Evolutionary conservation across 345 rosid species (phyloP).

Genomic region (Gossypium herbaceum): DNA sequence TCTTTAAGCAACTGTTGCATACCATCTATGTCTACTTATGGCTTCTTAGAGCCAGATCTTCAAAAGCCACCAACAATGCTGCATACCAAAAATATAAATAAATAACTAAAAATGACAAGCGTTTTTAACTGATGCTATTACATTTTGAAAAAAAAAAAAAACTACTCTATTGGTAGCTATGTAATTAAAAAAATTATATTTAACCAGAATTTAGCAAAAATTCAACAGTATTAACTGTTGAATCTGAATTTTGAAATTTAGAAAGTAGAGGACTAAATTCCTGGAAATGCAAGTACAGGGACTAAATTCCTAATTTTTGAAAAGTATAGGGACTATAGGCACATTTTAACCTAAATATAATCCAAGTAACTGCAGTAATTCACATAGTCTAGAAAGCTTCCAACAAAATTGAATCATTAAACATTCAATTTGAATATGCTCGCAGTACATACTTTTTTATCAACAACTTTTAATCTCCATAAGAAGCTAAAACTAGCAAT

Average conservation of each 20-base stretch:
- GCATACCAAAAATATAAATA: slow-evolving; percentile 2
- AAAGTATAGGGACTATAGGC: no score
- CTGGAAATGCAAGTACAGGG: no score
- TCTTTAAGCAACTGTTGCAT: slow-evolving; percentile 61
- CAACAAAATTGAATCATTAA: not conserved
- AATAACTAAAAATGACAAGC: not conserved
- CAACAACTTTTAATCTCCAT: not conserved
- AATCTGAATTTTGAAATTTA: no score
- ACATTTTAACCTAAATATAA: no score
- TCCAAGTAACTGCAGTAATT: not conserved
- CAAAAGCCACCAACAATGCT: slow-evolving; percentile 17
- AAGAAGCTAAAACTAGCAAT: not conserved
- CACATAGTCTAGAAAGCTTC: not conserved
- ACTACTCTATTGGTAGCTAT: no score
- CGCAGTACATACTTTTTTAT: not conserved
- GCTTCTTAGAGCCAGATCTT: slow-evolving; percentile 32
- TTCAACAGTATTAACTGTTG: no score
- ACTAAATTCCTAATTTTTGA: no score
- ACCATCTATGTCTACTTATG: slow-evolving; percentile 54
- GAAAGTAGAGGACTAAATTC: no score
- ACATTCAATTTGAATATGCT: not conserved
- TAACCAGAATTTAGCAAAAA: no score
- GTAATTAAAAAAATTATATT: no score
- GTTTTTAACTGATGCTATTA: not conserved
- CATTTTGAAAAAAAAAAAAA: not conserved